Base-by-base conservation (phyloP, 345 rosid genomes). In the Sonneratia alba region DNA sequence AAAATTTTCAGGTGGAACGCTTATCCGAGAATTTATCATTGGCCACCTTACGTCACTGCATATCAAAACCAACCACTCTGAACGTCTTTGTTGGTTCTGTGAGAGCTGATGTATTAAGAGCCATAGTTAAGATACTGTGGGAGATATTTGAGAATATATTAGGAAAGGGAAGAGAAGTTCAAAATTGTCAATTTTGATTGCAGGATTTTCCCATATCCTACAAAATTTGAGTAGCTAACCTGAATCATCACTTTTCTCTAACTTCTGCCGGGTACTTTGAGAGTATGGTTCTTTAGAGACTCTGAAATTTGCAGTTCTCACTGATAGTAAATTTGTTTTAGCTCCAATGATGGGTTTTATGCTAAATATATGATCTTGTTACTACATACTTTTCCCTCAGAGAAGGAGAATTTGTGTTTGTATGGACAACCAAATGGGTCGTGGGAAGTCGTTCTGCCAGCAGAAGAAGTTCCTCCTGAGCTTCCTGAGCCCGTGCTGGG, bases 401-500 rank as follows among this genome's bases (percentile, higher is more conserved):
- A 92, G 4, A 95, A 91, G 89, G 98, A 95, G 81, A 95, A 90
- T 81, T 77, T 92, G 85, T 95, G 99, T 79, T 74, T 95, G 77
- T 92, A 95, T 62, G 97, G 97, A 49, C 96, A 90, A 72, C 88
- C 99, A 0, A 89, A 85, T 71, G 99, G 92, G 81, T 77, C 84
- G 37, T 95, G 99, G 98, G 96, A 90, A 84, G 99, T 95, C 69
- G 87, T 87, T 68, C 77, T 90, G 74, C 99, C 99, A 12, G 96
- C 98, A 0, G 97, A 92, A 81, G 98, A 95, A 84, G 98, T 90
- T 69, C 99, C 98, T 8, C 94, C 99, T 0, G 98, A 92, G 90
- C 86, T 95, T 48, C 99, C 98, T 64, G 99, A 95, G 79, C 98
- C 98, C 1, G 96, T 97, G 0, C 87, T 89, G 65, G 99, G 99